phyloP scores from a whole-genome alignment of 2,329 filamentous ascomycete species.

The Botrytis pseudocinerea region DNA sequence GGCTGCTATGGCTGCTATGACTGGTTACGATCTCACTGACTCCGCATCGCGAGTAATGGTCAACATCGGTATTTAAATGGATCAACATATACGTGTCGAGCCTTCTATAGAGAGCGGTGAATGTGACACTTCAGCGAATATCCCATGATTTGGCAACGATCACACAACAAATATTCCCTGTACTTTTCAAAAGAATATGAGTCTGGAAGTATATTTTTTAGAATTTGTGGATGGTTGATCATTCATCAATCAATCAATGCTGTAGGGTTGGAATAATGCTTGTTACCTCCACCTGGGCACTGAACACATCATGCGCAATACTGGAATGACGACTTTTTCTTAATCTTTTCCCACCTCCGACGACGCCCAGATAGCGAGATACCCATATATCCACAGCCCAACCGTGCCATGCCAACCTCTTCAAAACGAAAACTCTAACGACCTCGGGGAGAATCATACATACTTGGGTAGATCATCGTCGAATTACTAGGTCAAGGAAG shows the following conservation, averaged over 20 bases:
- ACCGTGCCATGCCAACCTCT: conserved; percentile 13
- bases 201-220: conserved; percentile 5
- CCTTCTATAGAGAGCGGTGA: conserved; percentile 20
- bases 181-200: not conserved
- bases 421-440: not conserved
- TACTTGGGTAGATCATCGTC: not conserved
- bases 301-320: conserved; percentile 24
- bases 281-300: conserved; percentile 18
- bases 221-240: conserved; percentile 18
- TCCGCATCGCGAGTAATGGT: conserved; percentile 18
- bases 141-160: conserved; percentile 26
- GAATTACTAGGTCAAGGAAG: not conserved
- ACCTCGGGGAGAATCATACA: not conserved
- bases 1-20: conserved; percentile 16
- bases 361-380: conserved; percentile 12
- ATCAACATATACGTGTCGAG: conserved; percentile 25
- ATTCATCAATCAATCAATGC: conserved; percentile 24
- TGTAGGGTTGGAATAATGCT: conserved; percentile 20
- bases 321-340: conserved; percentile 20
- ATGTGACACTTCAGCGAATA: conserved; percentile 24
- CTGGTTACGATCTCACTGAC: conserved; percentile 1
- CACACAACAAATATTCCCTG: conserved; percentile 22
- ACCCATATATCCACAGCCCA: conserved; percentile 17
- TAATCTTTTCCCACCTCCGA: conserved; percentile 1
- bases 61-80: conserved; percentile 22